Evolutionary conservation across 371 early-diverging fungal species (phyloP).

Genomic region (Mortierella sp.): DNA sequence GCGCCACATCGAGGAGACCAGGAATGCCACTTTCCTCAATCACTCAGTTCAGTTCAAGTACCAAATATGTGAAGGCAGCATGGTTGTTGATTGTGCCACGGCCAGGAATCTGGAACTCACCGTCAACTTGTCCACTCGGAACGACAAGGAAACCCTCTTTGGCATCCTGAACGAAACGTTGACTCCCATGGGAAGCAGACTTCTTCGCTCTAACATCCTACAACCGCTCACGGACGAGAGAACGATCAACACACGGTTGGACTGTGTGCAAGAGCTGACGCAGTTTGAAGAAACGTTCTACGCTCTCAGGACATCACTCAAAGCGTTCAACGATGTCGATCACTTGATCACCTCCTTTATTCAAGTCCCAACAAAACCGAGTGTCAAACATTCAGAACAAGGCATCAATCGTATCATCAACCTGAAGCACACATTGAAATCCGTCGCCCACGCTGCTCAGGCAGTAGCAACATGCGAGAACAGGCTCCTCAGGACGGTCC

Average conservation of each 20-base stretch:
- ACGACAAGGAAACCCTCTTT: conserved; percentile 62
- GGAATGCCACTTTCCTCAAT: conserved; percentile 60
- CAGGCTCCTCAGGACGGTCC: conserved; percentile 58
- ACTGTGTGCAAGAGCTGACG: conserved; percentile 41
- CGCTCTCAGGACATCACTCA: conserved; percentile 24
- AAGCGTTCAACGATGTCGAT: conserved; percentile 60
- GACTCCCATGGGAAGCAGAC: conserved; percentile 79
- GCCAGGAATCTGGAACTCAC: conserved; percentile 76
- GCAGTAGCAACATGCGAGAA: conserved; percentile 50
- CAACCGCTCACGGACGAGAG: conserved; percentile 68
- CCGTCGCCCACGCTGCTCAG: conserved; percentile 54
- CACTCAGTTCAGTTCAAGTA: conserved; percentile 75
- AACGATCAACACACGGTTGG: conserved; percentile 49
- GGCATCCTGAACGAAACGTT: conserved; percentile 66
- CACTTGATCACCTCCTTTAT: conserved; percentile 62
- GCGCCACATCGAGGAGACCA: conserved; percentile 65
- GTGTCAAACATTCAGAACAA: conserved; percentile 71
- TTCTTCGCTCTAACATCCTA: conserved; percentile 77
- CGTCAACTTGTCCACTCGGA: conserved; percentile 55
- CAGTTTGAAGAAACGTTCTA: conserved; percentile 23
- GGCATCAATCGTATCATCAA: conserved; percentile 77
- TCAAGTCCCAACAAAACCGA: conserved; percentile 58
- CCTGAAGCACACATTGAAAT: conserved; percentile 71
- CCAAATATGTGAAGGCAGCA: conserved; percentile 67
- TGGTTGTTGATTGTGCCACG: conserved; percentile 70